These are phyloP conservation scores for Fusarium praegraminearum DNA, from an alignment of 2,329 filamentous ascomycete species.

Conservation along the genomic window DNA sequence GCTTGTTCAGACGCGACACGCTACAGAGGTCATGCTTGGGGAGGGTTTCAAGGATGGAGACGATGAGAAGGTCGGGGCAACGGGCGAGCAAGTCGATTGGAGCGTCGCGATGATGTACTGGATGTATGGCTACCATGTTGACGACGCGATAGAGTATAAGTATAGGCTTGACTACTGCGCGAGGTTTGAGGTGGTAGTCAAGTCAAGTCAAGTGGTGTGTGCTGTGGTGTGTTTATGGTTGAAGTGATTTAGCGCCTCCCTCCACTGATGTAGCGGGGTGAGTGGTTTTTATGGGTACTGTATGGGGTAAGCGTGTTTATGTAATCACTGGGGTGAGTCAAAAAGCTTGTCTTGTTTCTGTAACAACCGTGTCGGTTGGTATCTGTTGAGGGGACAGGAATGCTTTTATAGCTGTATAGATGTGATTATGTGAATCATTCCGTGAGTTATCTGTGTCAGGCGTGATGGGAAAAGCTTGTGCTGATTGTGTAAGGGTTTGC, in stretches of 20 bases:
- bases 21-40: constrained; percentile 57
- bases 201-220: constrained; percentile 21
- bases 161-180: neutral
- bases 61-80: constrained; percentile 57
- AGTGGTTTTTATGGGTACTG: constrained; percentile 29
- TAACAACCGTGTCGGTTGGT: neutral
- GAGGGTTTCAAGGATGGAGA: constrained; percentile 56
- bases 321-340: constrained; percentile 8
- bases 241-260: constrained; percentile 17
- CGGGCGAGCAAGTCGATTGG: constrained; percentile 38
- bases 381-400: neutral
- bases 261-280: constrained; percentile 14
- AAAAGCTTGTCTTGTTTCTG: constrained; percentile 5
- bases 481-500: neutral
- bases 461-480: fast-evolving
- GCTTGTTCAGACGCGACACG: constrained; percentile 58
- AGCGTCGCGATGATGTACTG: constrained; percentile 4
- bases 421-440: neutral
- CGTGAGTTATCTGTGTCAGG: fast-evolving
- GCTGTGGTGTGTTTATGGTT: constrained; percentile 12
- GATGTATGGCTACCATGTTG: constrained; percentile 25
- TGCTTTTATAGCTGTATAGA: neutral
- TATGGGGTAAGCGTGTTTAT: constrained; percentile 30
- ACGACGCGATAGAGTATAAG: neutral
- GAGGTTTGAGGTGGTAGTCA: neutral